phyloP scores from a whole-genome alignment of 2,329 filamentous ascomycete species.

The Epichloe sylvatica region DNA sequence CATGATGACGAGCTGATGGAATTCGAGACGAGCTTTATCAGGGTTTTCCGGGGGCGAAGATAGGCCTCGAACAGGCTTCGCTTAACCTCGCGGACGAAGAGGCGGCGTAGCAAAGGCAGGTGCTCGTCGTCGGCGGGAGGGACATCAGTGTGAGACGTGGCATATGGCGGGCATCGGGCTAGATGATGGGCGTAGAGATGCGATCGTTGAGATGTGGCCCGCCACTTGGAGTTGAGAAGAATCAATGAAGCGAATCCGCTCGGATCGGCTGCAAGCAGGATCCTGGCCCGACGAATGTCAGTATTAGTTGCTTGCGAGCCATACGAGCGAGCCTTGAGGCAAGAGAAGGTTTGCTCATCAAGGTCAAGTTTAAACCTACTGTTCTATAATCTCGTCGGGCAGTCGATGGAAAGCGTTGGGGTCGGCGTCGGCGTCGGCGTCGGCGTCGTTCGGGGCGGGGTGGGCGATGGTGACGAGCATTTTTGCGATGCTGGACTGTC shows the following conservation, averaged over 20 bases:
- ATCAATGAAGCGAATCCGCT: constrained; percentile 53
- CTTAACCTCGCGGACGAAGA: constrained; percentile 58
- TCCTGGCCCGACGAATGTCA: constrained; percentile 28
- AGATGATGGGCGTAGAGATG: constrained; percentile 51
- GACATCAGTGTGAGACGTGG: constrained; percentile 32
- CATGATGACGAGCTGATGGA: constrained; percentile 74
- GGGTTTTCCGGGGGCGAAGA: constrained; percentile 52
- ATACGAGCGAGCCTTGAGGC: neutral
- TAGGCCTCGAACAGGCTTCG: constrained; percentile 67
- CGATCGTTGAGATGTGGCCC: constrained; percentile 46
- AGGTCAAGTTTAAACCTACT: constrained; percentile 32
- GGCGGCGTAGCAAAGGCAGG: constrained; percentile 46
- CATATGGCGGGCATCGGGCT: constrained; percentile 44
- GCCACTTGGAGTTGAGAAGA: constrained; percentile 52
- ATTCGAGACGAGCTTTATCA: constrained; percentile 69
- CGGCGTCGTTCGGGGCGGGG: constrained; percentile 12
- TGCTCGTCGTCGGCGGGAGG: constrained; percentile 30
- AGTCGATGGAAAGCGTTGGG: constrained; percentile 35
- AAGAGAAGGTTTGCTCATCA: neutral
- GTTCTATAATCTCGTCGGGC: constrained; percentile 56
- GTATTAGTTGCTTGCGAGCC: neutral
- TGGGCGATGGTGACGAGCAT: constrained; percentile 12
- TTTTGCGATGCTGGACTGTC: constrained; percentile 23
- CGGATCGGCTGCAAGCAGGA: constrained; percentile 45
- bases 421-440: constrained; percentile 12